Base-by-base conservation (phyloP, 73 alveolate species). In the Blepharisma stoltei region DNA sequence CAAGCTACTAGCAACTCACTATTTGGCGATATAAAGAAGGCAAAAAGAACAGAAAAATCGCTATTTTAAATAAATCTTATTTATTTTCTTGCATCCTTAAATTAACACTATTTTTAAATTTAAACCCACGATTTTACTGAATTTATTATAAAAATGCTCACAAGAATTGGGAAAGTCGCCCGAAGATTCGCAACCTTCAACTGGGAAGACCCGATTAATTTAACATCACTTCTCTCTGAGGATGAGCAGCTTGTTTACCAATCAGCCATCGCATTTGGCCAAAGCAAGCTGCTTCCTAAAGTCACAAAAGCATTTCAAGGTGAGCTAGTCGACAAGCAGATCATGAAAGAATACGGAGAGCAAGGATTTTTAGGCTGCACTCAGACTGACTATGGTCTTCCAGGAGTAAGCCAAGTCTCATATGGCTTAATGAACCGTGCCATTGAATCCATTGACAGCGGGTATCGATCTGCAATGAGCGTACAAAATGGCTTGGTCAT, bases 401-500 rank as follows among this genome's bases (percentile, higher is more conserved):
- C 97, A 54, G 98, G 98, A 9, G 93, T 92, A 55, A 83, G 94
- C n/a, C 76, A 90, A 38, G 92, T 89, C 0, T 92, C 98, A 6
- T 94, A 94, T 83, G 99, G 98, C 41, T 69, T 66, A 80, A 67
- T 86, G 7, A 81, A 77, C 23, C 54, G 82, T 6, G 86, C 60
- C 68, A 78, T 55, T 27, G 99, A 94, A 87, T 55, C 94, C 50
- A 93, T 94, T 46, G 97, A 93, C 78, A 78, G 93, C 14, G 97
- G 93, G 67, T 94, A 94, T 73, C 80, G 99, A 66, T 90, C 98
- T 14, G 93, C 96, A 6, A 73, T 92, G 52, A 81, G 94, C 9
- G 99, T 94, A 37, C 92, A 94, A 80, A 78, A 89, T 6, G 85
- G 97, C 8, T 88, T 94, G 23, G 99, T 92, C 46, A 92, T 92